Evolutionary conservation across 2,329 filamentous ascomycete genomes (phyloP).

Genomic region (Neonectria ditissima): DNA sequence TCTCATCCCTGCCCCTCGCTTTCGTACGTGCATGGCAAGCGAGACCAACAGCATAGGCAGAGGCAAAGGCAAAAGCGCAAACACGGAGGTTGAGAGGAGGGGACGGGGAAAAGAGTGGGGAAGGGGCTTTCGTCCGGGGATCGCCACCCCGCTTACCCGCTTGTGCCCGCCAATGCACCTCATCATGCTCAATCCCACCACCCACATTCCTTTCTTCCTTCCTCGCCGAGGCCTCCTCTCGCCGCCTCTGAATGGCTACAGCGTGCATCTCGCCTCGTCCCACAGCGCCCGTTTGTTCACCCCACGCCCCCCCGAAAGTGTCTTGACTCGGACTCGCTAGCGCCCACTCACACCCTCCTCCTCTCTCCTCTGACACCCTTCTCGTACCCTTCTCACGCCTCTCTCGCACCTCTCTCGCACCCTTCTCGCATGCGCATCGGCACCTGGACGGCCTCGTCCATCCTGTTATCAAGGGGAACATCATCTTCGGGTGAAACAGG

Average conservation of each 20-base stretch:
- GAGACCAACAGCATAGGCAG: too few relatives aligned
- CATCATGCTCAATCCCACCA: neutral
- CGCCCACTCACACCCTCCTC: too few relatives aligned
- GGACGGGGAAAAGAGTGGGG: neutral
- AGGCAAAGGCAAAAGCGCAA: neutral
- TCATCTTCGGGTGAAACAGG: neutral
- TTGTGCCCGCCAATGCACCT: slow-evolving; percentile 2
- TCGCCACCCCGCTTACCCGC: neutral
- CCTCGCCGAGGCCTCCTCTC: neutral
- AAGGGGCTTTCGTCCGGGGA: neutral
- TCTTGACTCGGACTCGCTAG: neutral
- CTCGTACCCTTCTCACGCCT: too few relatives aligned
- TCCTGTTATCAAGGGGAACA: neutral
- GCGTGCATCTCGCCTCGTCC: neutral
- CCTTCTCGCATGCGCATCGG: neutral
- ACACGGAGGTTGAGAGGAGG: neutral
- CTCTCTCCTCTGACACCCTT: too few relatives aligned
- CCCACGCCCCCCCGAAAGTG: neutral
- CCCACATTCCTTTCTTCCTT: too few relatives aligned
- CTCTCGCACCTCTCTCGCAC: neutral
- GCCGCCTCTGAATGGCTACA: neutral
- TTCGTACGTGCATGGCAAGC: neutral
- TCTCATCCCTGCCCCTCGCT: neutral
- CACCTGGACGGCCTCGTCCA: neutral
- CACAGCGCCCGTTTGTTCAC: slow-evolving; percentile 4